Percentiles rank a stretch among this genome's conserved stretches.
Conservation (phyloP, 2,329 filamentous ascomycete genomes). For the Colletotrichum sublineola region DNA sequence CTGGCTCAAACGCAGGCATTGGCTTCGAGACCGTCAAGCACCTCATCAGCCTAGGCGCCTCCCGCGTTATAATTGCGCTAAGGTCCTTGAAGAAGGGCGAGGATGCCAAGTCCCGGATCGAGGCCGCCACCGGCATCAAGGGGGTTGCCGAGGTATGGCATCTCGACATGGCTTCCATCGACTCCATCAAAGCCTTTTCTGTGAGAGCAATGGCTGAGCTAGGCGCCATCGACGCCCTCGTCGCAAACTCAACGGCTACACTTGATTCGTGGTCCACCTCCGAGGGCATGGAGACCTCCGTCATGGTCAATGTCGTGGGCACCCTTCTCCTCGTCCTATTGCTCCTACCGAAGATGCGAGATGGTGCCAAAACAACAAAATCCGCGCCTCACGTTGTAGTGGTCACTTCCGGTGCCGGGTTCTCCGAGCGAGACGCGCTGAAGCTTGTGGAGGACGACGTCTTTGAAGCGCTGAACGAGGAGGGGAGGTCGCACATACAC, state of each 20-base stretch:
- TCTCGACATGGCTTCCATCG: constrained; percentile 55
- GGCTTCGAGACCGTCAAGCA: constrained; percentile 53
- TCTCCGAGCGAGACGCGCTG: neutral
- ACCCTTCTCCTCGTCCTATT: constrained; percentile 45
- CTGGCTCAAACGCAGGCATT: constrained; percentile 53
- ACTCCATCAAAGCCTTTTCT: constrained; percentile 54
- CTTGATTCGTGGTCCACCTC: constrained; percentile 49
- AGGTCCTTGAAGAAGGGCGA: constrained; percentile 42
- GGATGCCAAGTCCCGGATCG: constrained; percentile 15
- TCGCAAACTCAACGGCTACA: constrained; percentile 58
- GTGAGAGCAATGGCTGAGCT: constrained; percentile 48
- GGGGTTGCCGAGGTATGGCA: constrained; percentile 32
- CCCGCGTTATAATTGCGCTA: constrained; percentile 52
- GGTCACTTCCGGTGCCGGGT: neutral
- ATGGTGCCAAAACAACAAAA: constrained; percentile 43
- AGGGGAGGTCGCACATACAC: neutral
- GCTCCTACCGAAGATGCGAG: constrained; percentile 46
- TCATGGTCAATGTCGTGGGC: constrained; percentile 53
- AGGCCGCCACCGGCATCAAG: neutral
- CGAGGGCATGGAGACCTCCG: constrained; percentile 63
- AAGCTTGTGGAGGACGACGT: neutral
- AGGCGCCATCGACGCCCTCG: constrained; percentile 52
- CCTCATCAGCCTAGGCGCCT: constrained; percentile 48
- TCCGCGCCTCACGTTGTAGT: constrained; percentile 44
- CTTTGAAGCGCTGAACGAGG: neutral